phyloP scores from a whole-genome alignment of 2,329 filamentous ascomycete species.

The Talaromyces piceae region DNA sequence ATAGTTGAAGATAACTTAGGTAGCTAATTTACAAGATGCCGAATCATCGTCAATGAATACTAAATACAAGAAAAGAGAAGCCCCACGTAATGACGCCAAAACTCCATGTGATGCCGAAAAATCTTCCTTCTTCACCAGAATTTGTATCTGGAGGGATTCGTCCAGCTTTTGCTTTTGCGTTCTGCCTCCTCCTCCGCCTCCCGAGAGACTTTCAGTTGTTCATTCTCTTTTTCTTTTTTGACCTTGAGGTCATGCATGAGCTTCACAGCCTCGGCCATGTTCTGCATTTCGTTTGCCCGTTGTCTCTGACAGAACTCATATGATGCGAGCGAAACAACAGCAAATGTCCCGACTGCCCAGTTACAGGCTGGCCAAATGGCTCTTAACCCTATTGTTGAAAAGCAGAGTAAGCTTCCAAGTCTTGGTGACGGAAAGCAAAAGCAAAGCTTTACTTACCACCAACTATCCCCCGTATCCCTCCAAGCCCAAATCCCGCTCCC shows the following conservation, averaged over 20 bases:
- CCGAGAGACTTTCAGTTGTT: constrained; percentile 29
- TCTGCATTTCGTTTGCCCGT: constrained; percentile 65
- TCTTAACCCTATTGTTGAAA: constrained; percentile 34
- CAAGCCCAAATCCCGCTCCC: constrained; percentile 66
- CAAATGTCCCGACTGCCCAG: constrained; percentile 76
- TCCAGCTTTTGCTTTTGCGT: constrained; percentile 36
- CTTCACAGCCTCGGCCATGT: constrained; percentile 80
- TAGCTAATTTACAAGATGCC: constrained; percentile 12
- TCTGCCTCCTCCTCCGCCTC: constrained; percentile 33
- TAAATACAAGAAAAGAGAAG: constrained; percentile 9
- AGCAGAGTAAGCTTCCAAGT: not conserved
- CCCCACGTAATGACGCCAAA: constrained; percentile 15
- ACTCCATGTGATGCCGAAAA: constrained; percentile 22
- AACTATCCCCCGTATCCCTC: constrained; percentile 65
- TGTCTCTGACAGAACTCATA: constrained; percentile 80
- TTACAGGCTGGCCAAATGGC: constrained; percentile 64
- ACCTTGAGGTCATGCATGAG: constrained; percentile 67
- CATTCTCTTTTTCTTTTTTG: constrained; percentile 51
- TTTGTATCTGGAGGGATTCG: constrained; percentile 38
- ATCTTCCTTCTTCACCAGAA: constrained; percentile 37
- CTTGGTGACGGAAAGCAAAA: not conserved
- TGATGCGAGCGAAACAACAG: constrained; percentile 59
- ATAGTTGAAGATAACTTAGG: constrained; percentile 12
- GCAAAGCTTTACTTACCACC: constrained; percentile 58
- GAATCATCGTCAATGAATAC: constrained; percentile 2